phyloP scores from a whole-genome alignment of 2,329 filamentous ascomycete genomes.

The Triangularia setosa region DNA sequence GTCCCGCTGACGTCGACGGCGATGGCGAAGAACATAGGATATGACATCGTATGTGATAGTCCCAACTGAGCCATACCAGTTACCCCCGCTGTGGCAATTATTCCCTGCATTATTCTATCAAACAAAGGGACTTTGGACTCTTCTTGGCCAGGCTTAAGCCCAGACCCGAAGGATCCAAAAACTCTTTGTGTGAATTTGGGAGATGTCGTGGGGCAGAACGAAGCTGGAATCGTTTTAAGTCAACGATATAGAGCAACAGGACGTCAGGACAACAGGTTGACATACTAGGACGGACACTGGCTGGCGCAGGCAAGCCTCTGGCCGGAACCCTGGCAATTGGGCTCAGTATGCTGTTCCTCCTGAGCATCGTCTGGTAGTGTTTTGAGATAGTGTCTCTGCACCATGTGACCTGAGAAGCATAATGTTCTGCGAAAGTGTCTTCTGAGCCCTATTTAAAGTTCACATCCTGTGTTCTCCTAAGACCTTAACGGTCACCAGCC shows the following conservation, averaged over 20 bases:
- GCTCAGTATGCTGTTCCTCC: not conserved
- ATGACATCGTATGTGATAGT: not conserved
- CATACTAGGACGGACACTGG: not conserved
- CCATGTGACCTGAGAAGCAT: too few relatives aligned
- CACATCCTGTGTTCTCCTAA: too few relatives aligned
- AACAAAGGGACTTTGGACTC: not conserved
- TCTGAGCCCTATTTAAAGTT: too few relatives aligned
- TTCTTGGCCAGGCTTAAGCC: not conserved
- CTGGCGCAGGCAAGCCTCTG: not conserved
- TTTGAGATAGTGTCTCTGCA: too few relatives aligned
- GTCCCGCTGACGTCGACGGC: not conserved
- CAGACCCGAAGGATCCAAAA: not conserved
- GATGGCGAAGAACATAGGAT: not conserved
- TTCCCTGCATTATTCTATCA: not conserved
- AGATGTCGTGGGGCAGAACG: not conserved
- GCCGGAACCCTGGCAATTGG: not conserved
- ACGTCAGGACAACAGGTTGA: not conserved
- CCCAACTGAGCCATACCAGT: not conserved
- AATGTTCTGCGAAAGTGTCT: too few relatives aligned
- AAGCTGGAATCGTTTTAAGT: not conserved
- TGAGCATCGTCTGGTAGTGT: too few relatives aligned
- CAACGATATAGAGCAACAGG: not conserved
- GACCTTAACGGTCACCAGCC: too few relatives aligned
- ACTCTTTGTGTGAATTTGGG: not conserved
- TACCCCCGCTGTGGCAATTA: not conserved